Evolutionary conservation across 2,329 filamentous ascomycete species (phyloP).

Genomic region (Corniculantispora saksenae): DNA sequence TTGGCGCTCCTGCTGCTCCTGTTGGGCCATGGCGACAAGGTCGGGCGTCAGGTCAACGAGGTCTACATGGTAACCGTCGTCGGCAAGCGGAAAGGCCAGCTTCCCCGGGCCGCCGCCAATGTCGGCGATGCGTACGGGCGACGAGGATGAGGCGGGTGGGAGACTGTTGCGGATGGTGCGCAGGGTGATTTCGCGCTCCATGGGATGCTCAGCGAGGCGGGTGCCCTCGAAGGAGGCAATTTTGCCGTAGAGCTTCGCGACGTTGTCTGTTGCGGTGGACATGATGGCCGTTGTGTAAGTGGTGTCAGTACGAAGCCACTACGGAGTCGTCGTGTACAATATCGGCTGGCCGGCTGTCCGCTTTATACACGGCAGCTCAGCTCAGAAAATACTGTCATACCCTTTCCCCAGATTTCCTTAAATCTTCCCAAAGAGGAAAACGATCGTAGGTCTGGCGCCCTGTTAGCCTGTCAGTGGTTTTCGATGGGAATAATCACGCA

Average conservation of each 20-base stretch:
- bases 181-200: constrained; percentile 23
- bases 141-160: neutral
- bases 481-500: neutral
- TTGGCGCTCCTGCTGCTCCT: constrained; percentile 10
- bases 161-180: constrained; percentile 18
- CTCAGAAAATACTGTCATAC: neutral
- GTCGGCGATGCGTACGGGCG: constrained; percentile 15
- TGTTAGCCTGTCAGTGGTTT: neutral
- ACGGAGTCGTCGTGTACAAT: neutral
- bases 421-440: too few species aligned
- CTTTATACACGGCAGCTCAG: neutral
- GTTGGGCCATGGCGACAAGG: constrained; percentile 13
- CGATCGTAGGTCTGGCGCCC: too few species aligned
- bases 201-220: constrained; percentile 19
- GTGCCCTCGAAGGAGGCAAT: constrained; percentile 18
- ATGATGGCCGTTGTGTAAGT: neutral
- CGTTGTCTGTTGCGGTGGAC: constrained; percentile 2
- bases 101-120: constrained; percentile 22
- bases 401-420: too few species aligned
- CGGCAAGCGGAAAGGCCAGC: constrained; percentile 22
- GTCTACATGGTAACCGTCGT: constrained; percentile 22
- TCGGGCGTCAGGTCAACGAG: constrained; percentile 22
- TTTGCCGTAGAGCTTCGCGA: constrained; percentile 18
- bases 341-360: too few species aligned
- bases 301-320: neutral